Base-by-base conservation (phyloP, 2,329 filamentous ascomycete species). In the Zelopaecilomyces penicillatus region DNA sequence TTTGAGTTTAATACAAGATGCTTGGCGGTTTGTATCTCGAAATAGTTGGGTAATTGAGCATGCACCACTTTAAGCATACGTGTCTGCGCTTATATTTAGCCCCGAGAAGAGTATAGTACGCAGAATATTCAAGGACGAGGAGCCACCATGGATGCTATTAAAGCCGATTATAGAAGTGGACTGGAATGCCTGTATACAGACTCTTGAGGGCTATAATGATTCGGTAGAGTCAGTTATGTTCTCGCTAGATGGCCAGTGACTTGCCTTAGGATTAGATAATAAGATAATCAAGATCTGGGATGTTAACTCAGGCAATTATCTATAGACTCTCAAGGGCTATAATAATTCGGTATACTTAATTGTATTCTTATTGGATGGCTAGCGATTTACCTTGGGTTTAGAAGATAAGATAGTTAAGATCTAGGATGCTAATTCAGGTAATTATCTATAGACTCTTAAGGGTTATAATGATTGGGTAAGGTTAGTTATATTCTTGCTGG, bases 121-220 rank as follows among this genome's bases (percentile, higher is more conserved):
- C 33, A 10, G 37, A 37, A 28, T 42, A 3, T 49, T 49, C 12
- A 11, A 42, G 26, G 4, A 42, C 11, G 12, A 42, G 2, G n/a
- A 27, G 26, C 39, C 36, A 11, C 40, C 41, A 12, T 49, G 41
- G 47, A 44, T 49, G 1, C 39, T 30, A 9, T 36, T 33, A 26
- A 44, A 37, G 32, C 42, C 35, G 9, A 28, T 6, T 10, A 41
- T 42, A 3, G 36, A 42, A 11, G 35, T 30, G 10, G 0, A 40
- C 19, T 49, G 41, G 47, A 44, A 28, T 19, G n/a, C 38, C 12
- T 50, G 43, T 32, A 9, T 44, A 27, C 40, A 44, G 43, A 48
- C 37, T 28, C 42, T 50, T 5, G 38, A 48, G 39, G 45, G 44
- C 32, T 37, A 46, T 29, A 41, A 29, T 10, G 11, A 35, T 37